These are phyloP conservation scores for Ascochyta rabiei DNA, from an alignment of 2,329 filamentous ascomycete genomes.

Conservation along the genomic window DNA sequence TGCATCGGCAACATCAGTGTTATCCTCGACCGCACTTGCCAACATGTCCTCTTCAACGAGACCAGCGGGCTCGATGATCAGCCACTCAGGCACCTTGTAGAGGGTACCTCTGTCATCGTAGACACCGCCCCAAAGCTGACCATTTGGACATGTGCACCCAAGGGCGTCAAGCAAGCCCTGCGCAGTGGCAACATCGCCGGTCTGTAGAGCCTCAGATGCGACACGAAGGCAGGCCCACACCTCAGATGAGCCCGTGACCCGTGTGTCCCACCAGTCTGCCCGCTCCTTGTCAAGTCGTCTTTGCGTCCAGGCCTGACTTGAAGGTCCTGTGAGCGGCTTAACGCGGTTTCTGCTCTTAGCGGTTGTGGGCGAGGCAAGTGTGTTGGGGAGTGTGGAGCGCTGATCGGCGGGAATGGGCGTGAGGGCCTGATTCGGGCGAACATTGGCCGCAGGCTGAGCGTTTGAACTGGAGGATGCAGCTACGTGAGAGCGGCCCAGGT, in stretches of 20 bases:
- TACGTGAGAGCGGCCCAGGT: slow-evolving; percentile 1
- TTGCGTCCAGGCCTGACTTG: slow-evolving; percentile 57
- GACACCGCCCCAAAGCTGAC: slow-evolving; percentile 49
- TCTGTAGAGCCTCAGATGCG: slow-evolving; percentile 71
- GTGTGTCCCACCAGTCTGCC: slow-evolving; percentile 86
- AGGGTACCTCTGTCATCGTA: slow-evolving; percentile 52
- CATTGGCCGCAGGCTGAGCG: slow-evolving; percentile 6
- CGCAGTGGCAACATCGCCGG: slow-evolving; percentile 59
- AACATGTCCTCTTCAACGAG: slow-evolving; percentile 37
- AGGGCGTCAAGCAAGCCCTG: slow-evolving; percentile 81
- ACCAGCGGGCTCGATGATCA: slow-evolving; percentile 52
- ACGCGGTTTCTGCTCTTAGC: slow-evolving; percentile 25
- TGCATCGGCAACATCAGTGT: slow-evolving; percentile 22
- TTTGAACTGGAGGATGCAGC: neutral
- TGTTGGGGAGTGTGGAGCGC: slow-evolving; percentile 38
- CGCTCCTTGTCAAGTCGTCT: slow-evolving; percentile 72
- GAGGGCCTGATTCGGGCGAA: slow-evolving; percentile 36
- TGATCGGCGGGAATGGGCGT: slow-evolving; percentile 31
- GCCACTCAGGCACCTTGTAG: slow-evolving; percentile 55
- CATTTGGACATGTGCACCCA: slow-evolving; percentile 59
- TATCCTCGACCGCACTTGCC: slow-evolving; percentile 1
- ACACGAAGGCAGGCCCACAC: slow-evolving; percentile 79
- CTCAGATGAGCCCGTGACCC: slow-evolving; percentile 77
- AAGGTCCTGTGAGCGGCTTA: slow-evolving; percentile 28
- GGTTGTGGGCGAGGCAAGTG: slow-evolving; percentile 28